These are phyloP conservation scores for Cercospora berteroae DNA, from an alignment of 2,329 filamentous ascomycete genomes.

Conservation along the genomic window DNA sequence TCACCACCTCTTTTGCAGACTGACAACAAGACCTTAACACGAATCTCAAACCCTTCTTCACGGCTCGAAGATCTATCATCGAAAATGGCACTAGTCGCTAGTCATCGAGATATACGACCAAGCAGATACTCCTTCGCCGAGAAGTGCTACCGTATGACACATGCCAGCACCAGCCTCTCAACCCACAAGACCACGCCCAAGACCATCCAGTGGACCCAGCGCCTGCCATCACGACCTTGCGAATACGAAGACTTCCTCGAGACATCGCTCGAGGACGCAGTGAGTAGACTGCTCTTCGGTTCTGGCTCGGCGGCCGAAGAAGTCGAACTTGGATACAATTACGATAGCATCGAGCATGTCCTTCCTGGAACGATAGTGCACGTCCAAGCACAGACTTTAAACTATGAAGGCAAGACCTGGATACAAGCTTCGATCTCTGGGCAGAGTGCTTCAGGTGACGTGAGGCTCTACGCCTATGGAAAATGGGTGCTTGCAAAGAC, in stretches of 20 bases:
- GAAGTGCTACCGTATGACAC: constrained; percentile 16
- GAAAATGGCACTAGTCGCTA: neutral
- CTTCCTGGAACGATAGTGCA: constrained; percentile 5
- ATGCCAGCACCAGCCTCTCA: neutral
- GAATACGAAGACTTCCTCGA: constrained; percentile 21
- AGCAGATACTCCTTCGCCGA: constrained; percentile 14
- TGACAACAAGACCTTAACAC: neutral
- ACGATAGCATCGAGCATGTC: constrained; percentile 15
- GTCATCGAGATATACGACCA: neutral
- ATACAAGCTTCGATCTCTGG: constrained; percentile 17
- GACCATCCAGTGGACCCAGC: constrained; percentile 18
- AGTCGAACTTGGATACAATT: constrained; percentile 21
- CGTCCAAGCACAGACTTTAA: constrained; percentile 12
- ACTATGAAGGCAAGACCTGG: constrained; percentile 16
- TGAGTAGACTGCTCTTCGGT: constrained; percentile 20
- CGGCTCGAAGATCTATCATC: neutral
- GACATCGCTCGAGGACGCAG: constrained; percentile 18
- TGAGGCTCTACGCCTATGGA: constrained; percentile 15
- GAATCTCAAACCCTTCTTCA: neutral
- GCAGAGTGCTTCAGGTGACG: neutral
- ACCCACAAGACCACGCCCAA: constrained; percentile 4
- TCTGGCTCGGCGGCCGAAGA: constrained; percentile 18
- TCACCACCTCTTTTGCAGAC: neutral
- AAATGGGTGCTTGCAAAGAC: constrained; percentile 18
- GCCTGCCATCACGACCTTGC: constrained; percentile 8